phyloP scores from a whole-genome alignment of 164 flowering plant species.

The Saururus chinensis region DNA sequence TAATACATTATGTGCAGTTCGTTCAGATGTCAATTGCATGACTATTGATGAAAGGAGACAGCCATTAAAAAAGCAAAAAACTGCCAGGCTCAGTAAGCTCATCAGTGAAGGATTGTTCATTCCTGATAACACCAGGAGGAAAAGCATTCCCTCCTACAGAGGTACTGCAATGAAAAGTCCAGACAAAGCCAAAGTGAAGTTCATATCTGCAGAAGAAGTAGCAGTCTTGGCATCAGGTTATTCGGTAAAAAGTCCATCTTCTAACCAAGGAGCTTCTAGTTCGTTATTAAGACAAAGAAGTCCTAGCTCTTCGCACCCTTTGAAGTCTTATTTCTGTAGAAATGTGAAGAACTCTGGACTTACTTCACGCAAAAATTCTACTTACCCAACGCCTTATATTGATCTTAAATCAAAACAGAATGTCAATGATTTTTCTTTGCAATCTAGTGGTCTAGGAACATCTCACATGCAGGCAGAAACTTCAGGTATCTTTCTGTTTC shows the following conservation, averaged over 20 bases:
- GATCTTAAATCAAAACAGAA: background rate
- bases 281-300: background rate
- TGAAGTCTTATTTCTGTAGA: background rate
- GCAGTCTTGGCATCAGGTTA: background rate
- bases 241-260: background rate
- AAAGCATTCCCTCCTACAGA: background rate
- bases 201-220: background rate
- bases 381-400: background rate
- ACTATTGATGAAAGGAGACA: too few relatives aligned
- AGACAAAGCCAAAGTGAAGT: background rate
- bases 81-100: background rate
- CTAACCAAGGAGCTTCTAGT: background rate
- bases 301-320: background rate
- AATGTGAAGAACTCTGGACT: background rate
- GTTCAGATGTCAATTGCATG: too few relatives aligned
- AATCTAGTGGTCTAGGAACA: too few relatives aligned
- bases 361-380: too few relatives aligned
- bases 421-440: too few relatives aligned
- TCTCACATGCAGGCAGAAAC: too few relatives aligned
- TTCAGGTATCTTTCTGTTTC: too few relatives aligned
- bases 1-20: too few relatives aligned
- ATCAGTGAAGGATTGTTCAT: background rate
- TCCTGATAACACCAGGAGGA: background rate
- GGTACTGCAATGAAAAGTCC: background rate
- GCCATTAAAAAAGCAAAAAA: background rate